Conservation (phyloP, 352 stramenopile species). For the Globisporangium megalacanthum region DNA sequence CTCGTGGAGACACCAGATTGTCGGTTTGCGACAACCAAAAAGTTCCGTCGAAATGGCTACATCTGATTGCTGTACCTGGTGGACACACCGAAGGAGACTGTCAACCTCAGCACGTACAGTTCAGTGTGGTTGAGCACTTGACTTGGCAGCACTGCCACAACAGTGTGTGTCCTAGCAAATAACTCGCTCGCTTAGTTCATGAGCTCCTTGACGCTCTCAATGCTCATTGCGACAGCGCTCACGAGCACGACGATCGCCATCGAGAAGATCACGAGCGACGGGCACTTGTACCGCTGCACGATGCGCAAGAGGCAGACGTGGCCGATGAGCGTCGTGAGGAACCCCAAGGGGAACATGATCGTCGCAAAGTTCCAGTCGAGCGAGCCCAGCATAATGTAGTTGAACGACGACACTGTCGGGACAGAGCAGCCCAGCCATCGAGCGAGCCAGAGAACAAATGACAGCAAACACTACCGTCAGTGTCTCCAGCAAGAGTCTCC, state of each 20-base stretch:
- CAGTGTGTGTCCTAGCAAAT: too few species aligned
- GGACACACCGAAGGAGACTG: too few species aligned
- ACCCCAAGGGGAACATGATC: conserved; percentile 52
- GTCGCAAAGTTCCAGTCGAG: conserved; percentile 38
- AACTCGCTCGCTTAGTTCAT: conserved; percentile 9
- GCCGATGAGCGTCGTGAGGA: conserved; percentile 50
- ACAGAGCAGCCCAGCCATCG: neutral
- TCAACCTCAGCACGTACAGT: too few species aligned
- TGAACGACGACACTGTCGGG: conserved; percentile 51
- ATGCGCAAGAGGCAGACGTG: conserved; percentile 46
- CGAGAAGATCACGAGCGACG: conserved; percentile 64
- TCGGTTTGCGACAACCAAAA: too few species aligned
- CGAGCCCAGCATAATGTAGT: conserved; percentile 49
- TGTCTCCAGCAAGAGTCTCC: neutral
- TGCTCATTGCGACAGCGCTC: conserved; percentile 55
- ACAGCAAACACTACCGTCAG: conserved; percentile 8
- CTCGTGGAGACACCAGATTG: too few species aligned
- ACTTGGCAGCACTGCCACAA: too few species aligned
- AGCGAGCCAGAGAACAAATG: neutral
- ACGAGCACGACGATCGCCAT: conserved; percentile 63
- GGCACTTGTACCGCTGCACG: conserved; percentile 52
- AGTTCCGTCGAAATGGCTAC: too few species aligned
- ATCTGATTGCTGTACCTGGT: too few species aligned
- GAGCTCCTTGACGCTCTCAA: conserved; percentile 42
- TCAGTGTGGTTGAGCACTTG: too few species aligned